Conservation (phyloP, 2,329 filamentous ascomycete species). For the Sporothrix schenckii region DNA sequence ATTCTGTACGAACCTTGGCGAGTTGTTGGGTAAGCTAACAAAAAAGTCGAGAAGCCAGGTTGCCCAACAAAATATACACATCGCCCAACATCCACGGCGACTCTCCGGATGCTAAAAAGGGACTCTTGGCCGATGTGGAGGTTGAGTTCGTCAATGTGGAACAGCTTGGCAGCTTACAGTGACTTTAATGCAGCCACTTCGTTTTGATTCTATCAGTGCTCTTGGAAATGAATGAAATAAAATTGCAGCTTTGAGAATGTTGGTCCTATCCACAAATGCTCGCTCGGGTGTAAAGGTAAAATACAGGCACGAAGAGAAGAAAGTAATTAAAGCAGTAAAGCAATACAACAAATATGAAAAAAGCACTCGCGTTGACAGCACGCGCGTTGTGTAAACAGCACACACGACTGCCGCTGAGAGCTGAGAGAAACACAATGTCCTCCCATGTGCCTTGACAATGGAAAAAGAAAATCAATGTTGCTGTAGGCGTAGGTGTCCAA, state of each 20-base stretch:
- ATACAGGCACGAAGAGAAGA: neutral
- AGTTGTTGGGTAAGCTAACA: too few species aligned
- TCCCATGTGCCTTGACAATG: neutral
- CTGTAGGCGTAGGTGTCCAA: conserved; percentile 25
- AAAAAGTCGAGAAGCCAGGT: too few species aligned
- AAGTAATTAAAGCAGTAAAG: neutral
- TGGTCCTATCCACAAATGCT: conserved; percentile 30
- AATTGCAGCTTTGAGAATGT: conserved; percentile 27
- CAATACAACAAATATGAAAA: neutral
- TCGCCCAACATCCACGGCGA: conserved; percentile 8
- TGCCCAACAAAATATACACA: too few species aligned
- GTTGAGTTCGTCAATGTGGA: neutral
- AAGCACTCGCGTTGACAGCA: neutral
- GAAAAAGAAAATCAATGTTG: too few species aligned
- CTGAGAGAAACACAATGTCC: neutral
- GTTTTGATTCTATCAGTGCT: neutral
- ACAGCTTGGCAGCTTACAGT: too few species aligned
- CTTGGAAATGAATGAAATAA: conserved; percentile 23
- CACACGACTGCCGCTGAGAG: neutral
- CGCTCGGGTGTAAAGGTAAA: conserved; percentile 18
- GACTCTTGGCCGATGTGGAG: neutral
- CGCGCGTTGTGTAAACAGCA: neutral
- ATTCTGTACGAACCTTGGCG: too few species aligned
- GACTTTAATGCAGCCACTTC: too few species aligned
- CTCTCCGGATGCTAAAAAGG: conserved; percentile 1